These are phyloP conservation scores for Hymenoscyphus salicellus DNA, from an alignment of 2,329 filamentous ascomycete species.

Conservation along the genomic window DNA sequence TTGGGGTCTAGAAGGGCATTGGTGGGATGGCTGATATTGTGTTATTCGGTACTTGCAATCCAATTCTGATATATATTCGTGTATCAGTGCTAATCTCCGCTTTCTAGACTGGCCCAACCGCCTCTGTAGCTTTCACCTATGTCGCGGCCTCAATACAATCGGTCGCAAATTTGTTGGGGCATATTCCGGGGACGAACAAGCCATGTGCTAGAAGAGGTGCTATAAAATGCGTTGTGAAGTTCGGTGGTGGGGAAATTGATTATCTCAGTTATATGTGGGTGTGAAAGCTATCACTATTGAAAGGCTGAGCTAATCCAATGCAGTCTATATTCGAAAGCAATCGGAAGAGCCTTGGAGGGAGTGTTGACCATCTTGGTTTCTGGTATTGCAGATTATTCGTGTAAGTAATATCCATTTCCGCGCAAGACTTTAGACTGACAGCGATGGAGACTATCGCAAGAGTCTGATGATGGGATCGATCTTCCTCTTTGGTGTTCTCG, in stretches of 20 bases:
- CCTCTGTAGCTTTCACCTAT: conserved; percentile 7
- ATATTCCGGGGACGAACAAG: conserved; percentile 7
- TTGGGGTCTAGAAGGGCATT: conserved; percentile 6
- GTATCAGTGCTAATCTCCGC: neutral
- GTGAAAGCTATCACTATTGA: too few relatives aligned
- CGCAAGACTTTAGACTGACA: neutral
- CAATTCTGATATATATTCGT: neutral
- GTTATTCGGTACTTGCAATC: conserved; percentile 3
- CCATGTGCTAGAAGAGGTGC: conserved; percentile 10
- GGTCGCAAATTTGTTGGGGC: conserved; percentile 5
- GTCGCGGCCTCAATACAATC: conserved; percentile 7
- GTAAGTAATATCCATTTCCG: neutral
- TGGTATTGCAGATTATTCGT: conserved; percentile 7
- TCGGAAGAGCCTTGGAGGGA: conserved; percentile 6
- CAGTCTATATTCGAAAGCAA: conserved; percentile 6
- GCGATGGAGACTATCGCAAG: conserved; percentile 4
- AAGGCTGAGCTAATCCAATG: neutral
- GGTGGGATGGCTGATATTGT: conserved; percentile 8
- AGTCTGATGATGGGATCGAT: conserved; percentile 5
- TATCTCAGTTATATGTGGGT: conserved; percentile 11
- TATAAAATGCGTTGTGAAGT: conserved; percentile 10
- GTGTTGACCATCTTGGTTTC: conserved; percentile 6
- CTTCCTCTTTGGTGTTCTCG: conserved; percentile 4
- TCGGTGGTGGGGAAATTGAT: conserved; percentile 9
- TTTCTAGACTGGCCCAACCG: conserved; percentile 7